Evolutionary conservation across 2,329 filamentous ascomycete genomes (phyloP), one percentile per base, ranked within the genome.

Genomic region (Fusarium mangiferae): DNA sequence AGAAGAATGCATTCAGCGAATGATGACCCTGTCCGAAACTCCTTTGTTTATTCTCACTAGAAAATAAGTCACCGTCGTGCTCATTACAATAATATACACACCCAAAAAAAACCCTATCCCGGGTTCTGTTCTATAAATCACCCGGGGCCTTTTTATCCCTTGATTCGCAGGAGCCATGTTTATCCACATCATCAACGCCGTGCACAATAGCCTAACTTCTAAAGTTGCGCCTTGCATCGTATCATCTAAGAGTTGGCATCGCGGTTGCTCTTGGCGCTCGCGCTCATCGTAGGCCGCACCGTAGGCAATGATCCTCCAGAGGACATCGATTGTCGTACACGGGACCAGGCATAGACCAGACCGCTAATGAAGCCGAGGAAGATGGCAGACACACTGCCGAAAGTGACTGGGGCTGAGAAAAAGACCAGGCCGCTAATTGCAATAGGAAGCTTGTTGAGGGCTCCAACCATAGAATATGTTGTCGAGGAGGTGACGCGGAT

Each of bases 401-500:
- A 89, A 1, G 96, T 98, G 77, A 98, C 93, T 1, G 96, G 95
- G 1, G 95, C 95, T 72, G 96, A 90, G 84, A 99, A 99, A 89
- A 99, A 99, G 78, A 99, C 84, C 45, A 99, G 89, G 35, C 96
- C 96, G 73, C 93, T 96, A 75, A 99, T 83, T 62, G 96, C 96
- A 77, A 99, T 95, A 46, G 96, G 96, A 38, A 99, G 91, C 88
- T 99, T 99, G 89, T 99, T 99, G 79, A 99, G 88, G 24, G 96
- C 94, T 72, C 96, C 96, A 64, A 98, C 96, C 96, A 99, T 98
- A 36, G 94, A 97, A 87, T 98, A 99, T 5, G 96, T 99, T 14
- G 96, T 99, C 24, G 95, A 98, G 0, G 95, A 97, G 13, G 96
- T 98, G 74, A 98, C 94, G 76, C 96, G 95, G 74, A 99, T 97